Evolutionary conservation across 371 early-diverging fungal genomes (phyloP), one percentile per base, ranked within the genome.

Genomic region (Mucor lusitanicus): DNA sequence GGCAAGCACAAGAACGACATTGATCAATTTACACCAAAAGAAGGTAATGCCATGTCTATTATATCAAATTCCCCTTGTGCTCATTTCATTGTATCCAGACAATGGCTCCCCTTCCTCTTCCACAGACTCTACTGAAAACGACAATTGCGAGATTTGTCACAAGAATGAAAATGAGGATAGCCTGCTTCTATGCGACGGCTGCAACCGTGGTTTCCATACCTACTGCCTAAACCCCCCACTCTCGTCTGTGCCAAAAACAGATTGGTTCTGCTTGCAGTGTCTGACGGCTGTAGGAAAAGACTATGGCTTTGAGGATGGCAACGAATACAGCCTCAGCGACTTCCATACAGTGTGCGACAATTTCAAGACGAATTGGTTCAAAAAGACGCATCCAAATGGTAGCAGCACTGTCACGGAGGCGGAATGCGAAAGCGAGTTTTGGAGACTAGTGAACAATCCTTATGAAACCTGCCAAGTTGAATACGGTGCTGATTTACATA

Each of bases 401-500:
- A 37, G 46, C 40, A 27, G 15, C 53, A 76, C 75, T 19, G 88
- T 94, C 1, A 79, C 91, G 0, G 97, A 96, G 70, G 88, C 91
- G 58, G 90, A 89, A 23, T 89, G 92, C 27, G 98, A 98, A 77
- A 74, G 83, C n/a, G 97, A 97, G 78, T 98, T 97, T 73, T 98
- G 99, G 99, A 78, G 94, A 35, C 84, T 97, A 30, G 93, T 95
- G 0, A 91, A 94, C 50, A 89, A 90, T 33, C 90, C 95, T 2
- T 91, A 91, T 61, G 94, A 96, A 67, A 89, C 90, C 28, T 92
- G 94, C 7, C 92, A 95, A 70, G 97, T 98, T 0, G 97, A 97
- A 77, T 97, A 98, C 69, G 99, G 97, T 8, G 97, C 98, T 4
- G 98, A 97, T 74, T 78, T 97, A 59, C 96, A 95, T 70, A 91